phyloP scores from a whole-genome alignment of 2,329 filamentous ascomycete species.

The Allantophomopsis cytisporea region DNA sequence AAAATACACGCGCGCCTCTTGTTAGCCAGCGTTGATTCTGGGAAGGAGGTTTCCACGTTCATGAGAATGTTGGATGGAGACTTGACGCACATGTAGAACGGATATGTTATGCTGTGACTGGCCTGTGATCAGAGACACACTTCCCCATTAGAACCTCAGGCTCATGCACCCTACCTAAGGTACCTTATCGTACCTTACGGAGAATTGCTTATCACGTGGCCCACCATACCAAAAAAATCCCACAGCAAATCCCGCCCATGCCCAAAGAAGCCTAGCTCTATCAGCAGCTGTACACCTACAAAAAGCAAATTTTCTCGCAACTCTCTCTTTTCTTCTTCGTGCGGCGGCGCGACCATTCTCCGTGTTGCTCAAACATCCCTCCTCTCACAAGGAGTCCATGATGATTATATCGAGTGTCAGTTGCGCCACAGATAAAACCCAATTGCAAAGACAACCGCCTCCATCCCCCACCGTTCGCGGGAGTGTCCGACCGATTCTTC shows the following conservation, averaged over 20 bases:
- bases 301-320: neutral
- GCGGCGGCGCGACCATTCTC: slow-evolving; percentile 17
- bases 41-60: too few relatives aligned
- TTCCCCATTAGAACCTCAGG: too few relatives aligned
- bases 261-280: neutral
- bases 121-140: too few relatives aligned
- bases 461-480: slow-evolving; percentile 34
- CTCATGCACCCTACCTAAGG: too few relatives aligned
- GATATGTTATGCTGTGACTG: too few relatives aligned
- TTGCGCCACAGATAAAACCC: slow-evolving; percentile 27
- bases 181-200: too few relatives aligned
- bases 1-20: too few relatives aligned
- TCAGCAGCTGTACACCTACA: neutral
- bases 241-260: neutral
- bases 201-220: too few relatives aligned
- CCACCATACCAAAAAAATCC: too few relatives aligned
- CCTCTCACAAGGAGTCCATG: slow-evolving; percentile 10
- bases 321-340: slow-evolving; percentile 11
- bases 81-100: too few relatives aligned
- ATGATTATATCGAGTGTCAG: slow-evolving; percentile 18
- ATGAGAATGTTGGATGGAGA: too few relatives aligned
- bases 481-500: slow-evolving; percentile 24
- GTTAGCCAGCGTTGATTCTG: too few relatives aligned
- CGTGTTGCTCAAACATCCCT: slow-evolving; percentile 20
- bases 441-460: slow-evolving; percentile 50